A percentile compares a stretch with the other conserved stretches of the same genome.
phyloP scores from a whole-genome alignment of 2,329 filamentous ascomycete genomes.

The Verticillium nonalfalfae region DNA sequence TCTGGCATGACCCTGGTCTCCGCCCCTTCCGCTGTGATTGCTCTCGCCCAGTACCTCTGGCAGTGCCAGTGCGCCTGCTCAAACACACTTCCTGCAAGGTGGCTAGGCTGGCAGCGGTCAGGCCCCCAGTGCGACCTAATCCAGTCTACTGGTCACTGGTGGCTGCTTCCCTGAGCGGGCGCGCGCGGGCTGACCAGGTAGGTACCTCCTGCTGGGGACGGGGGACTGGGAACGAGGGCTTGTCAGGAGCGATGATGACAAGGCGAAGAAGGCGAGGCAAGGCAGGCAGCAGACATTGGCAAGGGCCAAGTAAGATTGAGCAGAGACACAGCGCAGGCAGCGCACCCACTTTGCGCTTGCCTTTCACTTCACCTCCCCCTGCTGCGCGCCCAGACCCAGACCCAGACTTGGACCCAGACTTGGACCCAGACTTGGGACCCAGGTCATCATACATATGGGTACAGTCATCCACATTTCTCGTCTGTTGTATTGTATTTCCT shows the following conservation, averaged over 20 bases:
- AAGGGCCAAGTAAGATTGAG: not conserved
- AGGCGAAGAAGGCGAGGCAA: not conserved
- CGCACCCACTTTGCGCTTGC: not conserved
- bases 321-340: not conserved
- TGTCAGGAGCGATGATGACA: not conserved
- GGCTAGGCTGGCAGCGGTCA: not conserved
- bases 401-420: not conserved
- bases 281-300: not conserved
- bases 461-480: not conserved
- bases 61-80: not conserved
- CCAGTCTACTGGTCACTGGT: not conserved
- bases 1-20: not conserved
- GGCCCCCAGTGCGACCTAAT: not conserved
- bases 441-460: slow-evolving; percentile 2
- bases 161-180: not conserved
- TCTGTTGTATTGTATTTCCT: not conserved
- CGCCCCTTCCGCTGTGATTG: not conserved
- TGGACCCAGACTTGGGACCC: no score
- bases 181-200: not conserved
- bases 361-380: not conserved
- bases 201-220: not conserved
- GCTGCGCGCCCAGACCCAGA: not conserved
- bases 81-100: not conserved
- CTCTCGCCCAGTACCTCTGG: not conserved
- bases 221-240: no score